phyloP scores from a whole-genome alignment of 2,329 filamentous ascomycete species.

The Macrophomina tecta region DNA sequence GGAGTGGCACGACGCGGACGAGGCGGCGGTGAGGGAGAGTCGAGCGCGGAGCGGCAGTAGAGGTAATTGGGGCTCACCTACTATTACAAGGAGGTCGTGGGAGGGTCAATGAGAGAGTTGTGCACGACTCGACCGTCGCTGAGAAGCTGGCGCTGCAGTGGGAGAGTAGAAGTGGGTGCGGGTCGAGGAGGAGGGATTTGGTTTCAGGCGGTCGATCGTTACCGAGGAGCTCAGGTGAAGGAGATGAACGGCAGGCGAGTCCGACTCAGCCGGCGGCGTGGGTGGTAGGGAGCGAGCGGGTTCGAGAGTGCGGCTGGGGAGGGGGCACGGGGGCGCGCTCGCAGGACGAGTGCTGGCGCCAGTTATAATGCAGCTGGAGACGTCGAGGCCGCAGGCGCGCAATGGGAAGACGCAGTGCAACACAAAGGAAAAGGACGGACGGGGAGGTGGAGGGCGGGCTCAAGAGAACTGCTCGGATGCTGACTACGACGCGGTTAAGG shows the following conservation, averaged over 20 bases:
- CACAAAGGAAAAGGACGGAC: constrained; percentile 25
- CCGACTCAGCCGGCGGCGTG: constrained; percentile 25
- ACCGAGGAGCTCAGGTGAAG: constrained; percentile 26
- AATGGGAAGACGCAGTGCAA: constrained; percentile 27
- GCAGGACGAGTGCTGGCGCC: constrained; percentile 22
- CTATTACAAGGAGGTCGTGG: constrained; percentile 28
- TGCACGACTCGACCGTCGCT: constrained; percentile 22
- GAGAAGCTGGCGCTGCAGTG: constrained; percentile 6
- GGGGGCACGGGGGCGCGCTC: constrained; percentile 15
- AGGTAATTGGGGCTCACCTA: constrained; percentile 37
- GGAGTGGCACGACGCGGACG: constrained; percentile 17
- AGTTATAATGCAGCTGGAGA: constrained; percentile 24
- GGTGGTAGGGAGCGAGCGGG: constrained; percentile 19
- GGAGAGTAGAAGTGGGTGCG: constrained; percentile 18
- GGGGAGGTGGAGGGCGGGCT: constrained; percentile 26
- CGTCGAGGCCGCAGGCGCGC: constrained; percentile 19
- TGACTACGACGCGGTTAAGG: constrained; percentile 27
- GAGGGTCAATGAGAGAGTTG: constrained; percentile 23
- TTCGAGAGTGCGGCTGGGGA: constrained; percentile 23
- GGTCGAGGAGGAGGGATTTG: constrained; percentile 21
- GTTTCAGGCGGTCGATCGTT: constrained; percentile 27
- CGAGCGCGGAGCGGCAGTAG: not conserved
- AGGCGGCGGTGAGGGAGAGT: constrained; percentile 21
- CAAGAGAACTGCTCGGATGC: constrained; percentile 27
- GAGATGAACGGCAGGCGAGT: constrained; percentile 28